Evolutionary conservation across 2,329 filamentous ascomycete species (phyloP), one percentile per base, ranked within the genome.

Genomic region (Pestalotiopsis sp.): DNA sequence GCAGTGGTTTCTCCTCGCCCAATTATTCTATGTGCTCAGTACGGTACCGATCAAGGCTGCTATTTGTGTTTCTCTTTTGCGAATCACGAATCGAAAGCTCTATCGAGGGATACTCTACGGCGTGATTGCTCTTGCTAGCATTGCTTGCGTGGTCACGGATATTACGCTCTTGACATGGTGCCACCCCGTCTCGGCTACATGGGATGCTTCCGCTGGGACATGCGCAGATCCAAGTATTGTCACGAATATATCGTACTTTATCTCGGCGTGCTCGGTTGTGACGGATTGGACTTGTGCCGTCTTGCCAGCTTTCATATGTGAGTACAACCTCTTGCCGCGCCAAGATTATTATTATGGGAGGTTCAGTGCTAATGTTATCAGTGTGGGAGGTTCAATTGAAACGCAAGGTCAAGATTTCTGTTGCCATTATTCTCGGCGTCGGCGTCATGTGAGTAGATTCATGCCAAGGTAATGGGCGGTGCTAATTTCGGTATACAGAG

Each of bases 251-350:
- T 62, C 59, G 31, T 62, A 62, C 36, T 62, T 62, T n/a, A 62
- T 62, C 6, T 62, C 59, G n/a, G 59, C 59, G 4, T 38, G 27
- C n/a, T 62, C 59, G 2, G 36, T 62, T 3, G n/a, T 62, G 31
- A 62, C 59, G 23, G 59, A 62, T 36, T 62, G 59, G 59, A 62
- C 59, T 12, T 62, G 59, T 41, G 59, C 59, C 9, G 23, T 62
- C 9, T 62, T 62, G n/a, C 59, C 59, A 20, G 59, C 59, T 4
- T 62, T 62, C 3, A 62, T 62, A n/a, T 17, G 59, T 62, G 36
- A 62, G 59, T 62, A 31, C 5, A 36, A 3, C 27, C 36, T 6
- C 9, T 27, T 23, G 9, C 27, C 20, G 52, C 20, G 20, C 20
- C 11, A 12, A 23, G 11, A 25, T 59, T 17, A n/a, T 36, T 59